Percentiles rank a stretch among this genome's conserved stretches.
These are phyloP conservation scores for Spergularia bocconei DNA, from an alignment of 148 eudicot genomes.

Conservation along the genomic window DNA sequence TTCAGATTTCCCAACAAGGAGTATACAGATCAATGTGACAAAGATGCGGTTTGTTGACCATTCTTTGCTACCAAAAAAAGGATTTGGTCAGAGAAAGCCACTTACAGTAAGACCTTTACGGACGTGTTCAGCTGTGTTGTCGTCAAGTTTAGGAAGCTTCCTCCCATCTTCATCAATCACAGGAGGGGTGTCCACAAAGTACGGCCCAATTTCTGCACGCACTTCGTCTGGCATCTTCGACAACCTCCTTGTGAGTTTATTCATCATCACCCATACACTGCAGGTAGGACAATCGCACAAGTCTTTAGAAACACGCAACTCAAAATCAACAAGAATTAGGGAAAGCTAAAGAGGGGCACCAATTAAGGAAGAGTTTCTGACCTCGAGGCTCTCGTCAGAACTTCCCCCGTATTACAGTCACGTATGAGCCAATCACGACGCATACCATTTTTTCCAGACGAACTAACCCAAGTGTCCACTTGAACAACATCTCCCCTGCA, in stretches of 20 bases:
- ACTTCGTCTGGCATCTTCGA: slow-evolving; percentile 95
- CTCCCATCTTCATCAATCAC: slow-evolving; percentile 70
- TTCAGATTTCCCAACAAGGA: neutral
- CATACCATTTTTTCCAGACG: slow-evolving; percentile 95
- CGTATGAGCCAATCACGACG: slow-evolving; percentile 91
- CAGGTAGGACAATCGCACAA: neutral
- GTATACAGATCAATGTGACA: neutral
- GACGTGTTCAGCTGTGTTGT: slow-evolving; percentile 58
- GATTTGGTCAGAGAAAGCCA: neutral
- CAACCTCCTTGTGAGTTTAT: slow-evolving; percentile 77
- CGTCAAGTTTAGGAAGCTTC: slow-evolving; percentile 83
- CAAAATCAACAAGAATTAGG: neutral
- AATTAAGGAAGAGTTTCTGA: slow-evolving; percentile 22
- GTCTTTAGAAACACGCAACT: neutral
- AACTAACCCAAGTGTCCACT: slow-evolving; percentile 92
- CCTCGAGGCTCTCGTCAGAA: slow-evolving; percentile 94
- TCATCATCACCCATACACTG: slow-evolving; percentile 99
- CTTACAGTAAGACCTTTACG: slow-evolving; percentile 78
- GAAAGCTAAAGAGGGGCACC: neutral
- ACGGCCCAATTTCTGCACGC: slow-evolving; percentile 67
- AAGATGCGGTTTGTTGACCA: neutral
- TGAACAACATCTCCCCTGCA: slow-evolving; percentile 96
- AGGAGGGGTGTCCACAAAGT: slow-evolving; percentile 82
- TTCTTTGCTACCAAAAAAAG: neutral
- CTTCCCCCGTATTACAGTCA: slow-evolving; percentile 76